Base-by-base conservation (phyloP, 805 yeast species). In the Teunomyces pallodes region DNA sequence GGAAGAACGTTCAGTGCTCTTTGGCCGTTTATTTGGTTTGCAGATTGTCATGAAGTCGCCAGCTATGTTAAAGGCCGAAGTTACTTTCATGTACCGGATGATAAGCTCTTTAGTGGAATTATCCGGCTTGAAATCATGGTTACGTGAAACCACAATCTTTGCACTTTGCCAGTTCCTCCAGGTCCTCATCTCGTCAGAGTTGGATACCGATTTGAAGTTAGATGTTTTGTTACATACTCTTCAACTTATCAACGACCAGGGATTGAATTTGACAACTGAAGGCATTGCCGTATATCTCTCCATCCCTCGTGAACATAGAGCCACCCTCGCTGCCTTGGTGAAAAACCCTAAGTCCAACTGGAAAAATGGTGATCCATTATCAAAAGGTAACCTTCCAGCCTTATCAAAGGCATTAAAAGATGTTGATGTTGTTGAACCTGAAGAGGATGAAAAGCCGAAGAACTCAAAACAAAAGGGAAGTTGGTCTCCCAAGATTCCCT, bases 21-120 rank as follows among this genome's bases (percentile, higher is more conserved):
- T 92, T 70, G 98, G 97, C 5, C 78, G 82, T 58, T 70, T 91
- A 40, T 91, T 92, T 64, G 97, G 96, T 0, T 70, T 89, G 16
- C 95, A 91, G 63, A 80, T 87, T 1, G 60, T 91, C 43, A 73
- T 86, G 29, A 85, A 72, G 50, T 65, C 84, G 43, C 52, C 57
- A 36, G 48, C 67, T 3, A 56, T 72, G 31, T 46, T 56, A 8
- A 38, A 45, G 9, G 43, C 60, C 9, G 40, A 51, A 2, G 46
- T 47, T 1, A 57, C 48, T 6, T 49, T 59, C 13, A 77, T 85
- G 10, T 51, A 59, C 13, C 62, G 66, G 9, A 77, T 84, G 40
- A 63, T 81, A 26, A 66, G 72, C 4, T 62, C 70, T 28, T 57
- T 87, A 32, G 62, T 88, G 4, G 81, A 79, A 20, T 70, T 91